Evolutionary conservation across 495 filamentous ascomycete genomes (phyloP), one percentile per base, ranked within the genome.

Genomic region (Podospora didyma): DNA sequence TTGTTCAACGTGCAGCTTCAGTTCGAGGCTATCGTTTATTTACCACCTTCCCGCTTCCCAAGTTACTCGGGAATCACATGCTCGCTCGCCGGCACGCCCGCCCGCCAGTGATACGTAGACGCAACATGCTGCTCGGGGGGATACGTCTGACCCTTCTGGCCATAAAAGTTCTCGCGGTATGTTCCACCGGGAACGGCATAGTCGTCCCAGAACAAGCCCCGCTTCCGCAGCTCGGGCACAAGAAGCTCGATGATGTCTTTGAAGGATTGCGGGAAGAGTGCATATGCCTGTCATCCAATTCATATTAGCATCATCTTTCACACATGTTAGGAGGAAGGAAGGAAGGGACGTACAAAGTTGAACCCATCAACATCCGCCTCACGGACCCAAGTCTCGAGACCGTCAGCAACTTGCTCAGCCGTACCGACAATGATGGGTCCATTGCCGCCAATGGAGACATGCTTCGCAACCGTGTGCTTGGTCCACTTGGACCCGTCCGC

Each of bases 161-260:
- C 71, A 49, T 76, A 74, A 47, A 77, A 73, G 57, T 80, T 79
- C 61, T 82, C 80, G 21, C 79, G 63, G 35, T 74, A 79, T 1
- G 80, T 79, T 16, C 77, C 79, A 12, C 75, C 75, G 7, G 73
- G 72, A 1, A 77, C 71, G 16, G 59, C 71, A 44, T 81, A 76
- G 45, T 79, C 73, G 20, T 78, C 71, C 70, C 77, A 79, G 62
- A 82, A 79, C 6, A 86, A 58, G 0, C 82, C 82, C 16, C 84
- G 70, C 46, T 64, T 73, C 51, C 78, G 66, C 57, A 87, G 66
- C 65, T 86, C 85, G 1, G 84, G 84, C 14, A 86, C 58, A 17
- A 88, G 65, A 19, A 83, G 62, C 49, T 86, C 80, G 49, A 83
- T 75, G n/a, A 86, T 72, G 56, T 86, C 84, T 56, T 80, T 74